These are phyloP conservation scores for Phytophthora idaei DNA, from an alignment of 352 stramenopile genomes.

Conservation along the genomic window DNA sequence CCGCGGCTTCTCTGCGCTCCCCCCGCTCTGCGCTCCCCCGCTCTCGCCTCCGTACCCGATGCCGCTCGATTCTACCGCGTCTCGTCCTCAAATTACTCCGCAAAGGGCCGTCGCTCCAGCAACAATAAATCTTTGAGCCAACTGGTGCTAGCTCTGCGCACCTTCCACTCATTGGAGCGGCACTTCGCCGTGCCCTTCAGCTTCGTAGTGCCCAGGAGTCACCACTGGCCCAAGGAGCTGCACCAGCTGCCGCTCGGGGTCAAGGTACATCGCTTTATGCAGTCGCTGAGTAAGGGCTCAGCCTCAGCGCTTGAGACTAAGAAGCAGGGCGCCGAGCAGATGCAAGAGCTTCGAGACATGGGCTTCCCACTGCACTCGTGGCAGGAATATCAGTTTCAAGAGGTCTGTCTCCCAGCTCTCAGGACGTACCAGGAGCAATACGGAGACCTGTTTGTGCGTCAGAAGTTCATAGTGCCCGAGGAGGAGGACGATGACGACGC, in stretches of 20 bases:
- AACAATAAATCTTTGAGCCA: slow-evolving; percentile 17
- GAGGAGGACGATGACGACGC: slow-evolving; percentile 17
- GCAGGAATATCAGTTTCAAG: slow-evolving; percentile 68
- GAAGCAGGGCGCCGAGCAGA: slow-evolving; percentile 38
- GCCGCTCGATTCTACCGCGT: slow-evolving; percentile 20
- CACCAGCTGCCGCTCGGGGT: slow-evolving; percentile 59
- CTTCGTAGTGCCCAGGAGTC: slow-evolving; percentile 29
- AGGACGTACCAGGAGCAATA: slow-evolving; percentile 78
- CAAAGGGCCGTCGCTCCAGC: not conserved
- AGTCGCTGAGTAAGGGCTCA: slow-evolving; percentile 23
- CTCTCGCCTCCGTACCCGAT: not conserved
- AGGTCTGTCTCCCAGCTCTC: slow-evolving; percentile 76
- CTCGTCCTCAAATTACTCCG: slow-evolving; percentile 1
- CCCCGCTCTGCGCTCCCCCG: not conserved
- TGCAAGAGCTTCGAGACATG: slow-evolving; percentile 45
- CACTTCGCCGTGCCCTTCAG: slow-evolving; percentile 73
- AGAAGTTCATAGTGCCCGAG: slow-evolving; percentile 90
- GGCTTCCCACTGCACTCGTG: slow-evolving; percentile 67
- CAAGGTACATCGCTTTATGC: slow-evolving; percentile 66
- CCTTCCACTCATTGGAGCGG: slow-evolving; percentile 58
- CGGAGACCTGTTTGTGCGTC: slow-evolving; percentile 91
- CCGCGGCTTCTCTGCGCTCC: not conserved
- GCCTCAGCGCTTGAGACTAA: slow-evolving; percentile 29
- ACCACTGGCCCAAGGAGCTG: slow-evolving; percentile 51
- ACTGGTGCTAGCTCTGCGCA: slow-evolving; percentile 53